A percentile compares a stretch with the other conserved stretches of the same genome.
These are phyloP conservation scores for Sparassis latifolia DNA, from an alignment of 1,284 basidiomycete species.

Conservation along the genomic window DNA sequence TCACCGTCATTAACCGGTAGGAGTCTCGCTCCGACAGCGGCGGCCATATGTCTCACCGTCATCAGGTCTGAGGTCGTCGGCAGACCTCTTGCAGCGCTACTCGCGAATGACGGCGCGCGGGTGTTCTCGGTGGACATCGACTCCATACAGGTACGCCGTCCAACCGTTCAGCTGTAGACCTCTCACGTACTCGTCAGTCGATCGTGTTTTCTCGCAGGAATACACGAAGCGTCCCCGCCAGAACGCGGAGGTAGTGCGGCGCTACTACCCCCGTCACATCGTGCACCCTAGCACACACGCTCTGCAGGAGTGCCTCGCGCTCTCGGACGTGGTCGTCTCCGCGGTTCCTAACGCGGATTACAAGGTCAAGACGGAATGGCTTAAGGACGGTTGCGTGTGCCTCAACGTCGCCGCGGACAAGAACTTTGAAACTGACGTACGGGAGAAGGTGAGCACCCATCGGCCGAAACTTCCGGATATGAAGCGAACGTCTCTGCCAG, in stretches of 20 bases:
- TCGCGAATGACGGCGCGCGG: constrained; percentile 93
- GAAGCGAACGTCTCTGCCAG: constrained; percentile 32
- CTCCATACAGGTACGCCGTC: constrained; percentile 65
- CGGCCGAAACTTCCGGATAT: not conserved
- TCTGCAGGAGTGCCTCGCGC: constrained; percentile 71
- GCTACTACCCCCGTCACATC: constrained; percentile 81
- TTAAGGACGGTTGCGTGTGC: constrained; percentile 92
- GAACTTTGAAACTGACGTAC: constrained; percentile 92
- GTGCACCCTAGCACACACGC: constrained; percentile 62
- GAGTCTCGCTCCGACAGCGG: constrained; percentile 11
- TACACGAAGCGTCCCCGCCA: constrained; percentile 82
- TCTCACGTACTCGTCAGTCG: not conserved
- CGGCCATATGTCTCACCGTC: too few species aligned
- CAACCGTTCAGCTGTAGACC: not conserved
- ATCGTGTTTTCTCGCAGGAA: constrained; percentile 39
- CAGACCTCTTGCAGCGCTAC: constrained; percentile 86
- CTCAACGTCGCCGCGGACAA: constrained; percentile 94
- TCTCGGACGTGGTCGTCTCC: constrained; percentile 87
- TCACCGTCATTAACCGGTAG: constrained; percentile 92
- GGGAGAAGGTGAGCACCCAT: constrained; percentile 65
- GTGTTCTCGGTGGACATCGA: constrained; percentile 95
- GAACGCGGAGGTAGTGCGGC: constrained; percentile 32
- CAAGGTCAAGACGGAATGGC: constrained; percentile 83
- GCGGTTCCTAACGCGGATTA: constrained; percentile 86
- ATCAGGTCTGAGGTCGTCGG: constrained; percentile 92